Conservation (phyloP, 192 early-diverging fungal genomes). For the Gonapodya prolifera region DNA sequence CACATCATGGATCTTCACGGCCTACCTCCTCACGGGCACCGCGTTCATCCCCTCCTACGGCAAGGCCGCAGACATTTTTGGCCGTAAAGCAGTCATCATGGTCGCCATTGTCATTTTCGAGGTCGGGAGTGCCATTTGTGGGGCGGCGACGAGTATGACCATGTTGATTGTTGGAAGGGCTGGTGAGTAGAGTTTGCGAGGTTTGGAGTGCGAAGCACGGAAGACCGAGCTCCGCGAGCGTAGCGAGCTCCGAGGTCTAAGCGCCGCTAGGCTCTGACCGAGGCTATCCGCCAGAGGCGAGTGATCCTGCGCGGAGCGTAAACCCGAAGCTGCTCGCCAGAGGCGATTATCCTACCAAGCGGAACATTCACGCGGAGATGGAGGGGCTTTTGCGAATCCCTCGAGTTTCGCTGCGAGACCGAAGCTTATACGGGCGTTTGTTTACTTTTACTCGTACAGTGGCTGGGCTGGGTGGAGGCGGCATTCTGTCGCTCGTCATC, state of each 20-base stretch:
- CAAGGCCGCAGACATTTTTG: conserved; percentile 85
- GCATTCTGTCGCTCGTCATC: conserved; percentile 58
- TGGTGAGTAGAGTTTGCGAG: neutral
- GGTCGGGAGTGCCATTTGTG: conserved; percentile 70
- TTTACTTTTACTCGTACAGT: conserved; percentile 48
- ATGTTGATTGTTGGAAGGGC: conserved; percentile 59
- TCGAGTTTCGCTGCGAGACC: too few relatives aligned
- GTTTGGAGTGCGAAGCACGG: neutral
- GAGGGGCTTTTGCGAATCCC: too few relatives aligned
- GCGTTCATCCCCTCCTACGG: conserved; percentile 66
- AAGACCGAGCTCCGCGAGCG: neutral
- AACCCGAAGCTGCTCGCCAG: too few relatives aligned
- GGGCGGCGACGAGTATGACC: conserved; percentile 41
- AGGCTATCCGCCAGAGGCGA: too few relatives aligned
- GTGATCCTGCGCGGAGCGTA: too few relatives aligned
- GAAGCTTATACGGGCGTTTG: too few relatives aligned
- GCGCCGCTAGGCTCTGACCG: too few relatives aligned
- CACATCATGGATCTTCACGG: neutral
- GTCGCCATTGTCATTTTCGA: conserved; percentile 65
- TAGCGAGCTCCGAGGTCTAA: too few relatives aligned
- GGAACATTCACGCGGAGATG: too few relatives aligned
- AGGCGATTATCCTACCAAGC: too few relatives aligned
- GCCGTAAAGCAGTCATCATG: conserved; percentile 64
- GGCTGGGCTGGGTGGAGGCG: conserved; percentile 71
- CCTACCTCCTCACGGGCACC: conserved; percentile 21